These are phyloP conservation scores for Pseudotsuga menziesii DNA, from an alignment of 75 land plant species.

Conservation along the genomic window DNA sequence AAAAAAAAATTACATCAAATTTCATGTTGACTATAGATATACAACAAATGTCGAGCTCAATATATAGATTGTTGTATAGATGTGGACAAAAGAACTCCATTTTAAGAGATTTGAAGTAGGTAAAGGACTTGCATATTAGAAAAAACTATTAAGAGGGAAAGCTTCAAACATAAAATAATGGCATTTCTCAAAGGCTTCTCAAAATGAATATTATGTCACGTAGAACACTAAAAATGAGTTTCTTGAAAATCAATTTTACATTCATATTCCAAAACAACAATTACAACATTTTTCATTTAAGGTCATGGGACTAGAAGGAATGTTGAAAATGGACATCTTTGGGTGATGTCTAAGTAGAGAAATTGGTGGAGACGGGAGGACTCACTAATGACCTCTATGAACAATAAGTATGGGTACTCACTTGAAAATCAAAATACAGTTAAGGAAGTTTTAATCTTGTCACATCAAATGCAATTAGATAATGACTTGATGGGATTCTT, in stretches of 20 bases:
- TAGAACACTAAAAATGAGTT: not conserved
- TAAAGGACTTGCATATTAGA: not conserved
- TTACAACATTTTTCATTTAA: conserved; percentile 3
- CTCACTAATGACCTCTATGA: conserved; percentile 32
- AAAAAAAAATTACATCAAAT: not conserved
- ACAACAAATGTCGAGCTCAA: not conserved
- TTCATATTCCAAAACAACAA: not conserved
- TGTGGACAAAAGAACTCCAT: not conserved
- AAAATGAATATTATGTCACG: not conserved
- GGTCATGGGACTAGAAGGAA: conserved; percentile 12
- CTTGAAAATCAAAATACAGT: conserved; percentile 30
- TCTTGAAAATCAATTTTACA: not conserved
- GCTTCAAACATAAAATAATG: not conserved
- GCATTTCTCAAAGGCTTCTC: not conserved
- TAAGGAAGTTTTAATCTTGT: conserved; percentile 41
- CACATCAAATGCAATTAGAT: conserved; percentile 68
- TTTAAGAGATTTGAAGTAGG: not conserved
- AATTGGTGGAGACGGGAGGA: conserved; percentile 62
- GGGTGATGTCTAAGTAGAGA: conserved; percentile 75
- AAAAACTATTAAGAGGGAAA: not conserved
- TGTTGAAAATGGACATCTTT: conserved; percentile 75
- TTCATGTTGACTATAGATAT: not conserved
- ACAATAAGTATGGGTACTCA: conserved; percentile 39
- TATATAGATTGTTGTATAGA: not conserved
- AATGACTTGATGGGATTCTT: conserved; percentile 36